Conservation (phyloP, 345 rosid species). For the Jatropha curcas region DNA sequence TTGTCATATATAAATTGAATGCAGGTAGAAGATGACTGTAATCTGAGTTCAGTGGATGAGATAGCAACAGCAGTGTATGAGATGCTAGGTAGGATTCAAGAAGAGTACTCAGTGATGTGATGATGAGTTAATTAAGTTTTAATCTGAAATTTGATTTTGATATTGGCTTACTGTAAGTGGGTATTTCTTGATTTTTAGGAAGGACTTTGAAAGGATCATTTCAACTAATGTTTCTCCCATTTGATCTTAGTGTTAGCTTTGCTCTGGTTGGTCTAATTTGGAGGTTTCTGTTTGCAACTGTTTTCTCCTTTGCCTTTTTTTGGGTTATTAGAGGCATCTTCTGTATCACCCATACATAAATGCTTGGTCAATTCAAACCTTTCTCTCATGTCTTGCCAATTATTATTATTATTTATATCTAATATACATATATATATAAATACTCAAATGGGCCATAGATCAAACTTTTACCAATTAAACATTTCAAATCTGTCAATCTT, state of each 20-base stretch:
- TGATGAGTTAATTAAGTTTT: background rate
- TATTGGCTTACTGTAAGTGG: slow-evolving; percentile 12
- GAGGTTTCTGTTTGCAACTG: slow-evolving; percentile 9
- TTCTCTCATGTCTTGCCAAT: slow-evolving; percentile 7
- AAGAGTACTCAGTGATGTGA: slow-evolving; percentile 32
- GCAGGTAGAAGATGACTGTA: slow-evolving; percentile 93
- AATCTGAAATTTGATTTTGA: slow-evolving; percentile 21
- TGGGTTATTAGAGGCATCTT: background rate
- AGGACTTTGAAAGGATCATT: slow-evolving; percentile 19
- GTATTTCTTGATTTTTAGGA: slow-evolving; percentile 22
- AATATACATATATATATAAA: too few species aligned
- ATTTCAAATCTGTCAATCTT: slow-evolving; percentile 18
- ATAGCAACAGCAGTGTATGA: slow-evolving; percentile 69
- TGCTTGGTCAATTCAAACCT: slow-evolving; percentile 30
- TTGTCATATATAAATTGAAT: background rate
- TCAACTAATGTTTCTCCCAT: slow-evolving; percentile 23
- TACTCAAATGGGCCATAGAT: slow-evolving; percentile 1
- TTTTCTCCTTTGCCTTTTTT: background rate
- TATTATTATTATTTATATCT: background rate
- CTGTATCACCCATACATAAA: slow-evolving; percentile 2
- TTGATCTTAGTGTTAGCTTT: slow-evolving; percentile 16
- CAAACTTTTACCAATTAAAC: background rate
- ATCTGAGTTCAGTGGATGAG: slow-evolving; percentile 69
- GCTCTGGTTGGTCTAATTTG: slow-evolving; percentile 10
- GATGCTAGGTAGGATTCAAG: slow-evolving; percentile 62